Percentiles rank a stretch among this genome's conserved stretches.
Conservation (phyloP, 2,329 filamentous ascomycete species). For the Cordyceps fumosorosea region DNA sequence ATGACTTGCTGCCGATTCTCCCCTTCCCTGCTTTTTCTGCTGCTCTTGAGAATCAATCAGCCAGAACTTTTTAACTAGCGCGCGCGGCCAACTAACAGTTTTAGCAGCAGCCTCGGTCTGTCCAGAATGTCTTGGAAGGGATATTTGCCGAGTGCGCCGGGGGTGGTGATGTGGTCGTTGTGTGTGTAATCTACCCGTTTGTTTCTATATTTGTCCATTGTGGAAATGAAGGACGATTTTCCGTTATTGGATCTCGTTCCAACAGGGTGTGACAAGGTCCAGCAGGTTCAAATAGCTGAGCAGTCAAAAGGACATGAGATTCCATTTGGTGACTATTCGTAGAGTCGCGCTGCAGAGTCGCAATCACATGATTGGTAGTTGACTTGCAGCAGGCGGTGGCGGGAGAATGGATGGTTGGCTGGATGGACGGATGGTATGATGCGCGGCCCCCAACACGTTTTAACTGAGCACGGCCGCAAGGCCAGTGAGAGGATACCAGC, state of each 20-base stretch:
- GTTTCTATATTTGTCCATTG: background rate
- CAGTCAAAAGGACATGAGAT: no score
- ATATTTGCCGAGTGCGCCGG: background rate
- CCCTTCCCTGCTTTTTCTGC: background rate
- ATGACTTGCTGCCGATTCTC: background rate
- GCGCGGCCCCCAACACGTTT: slow-evolving; percentile 4
- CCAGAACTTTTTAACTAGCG: no score
- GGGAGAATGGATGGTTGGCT: background rate
- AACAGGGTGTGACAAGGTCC: no score
- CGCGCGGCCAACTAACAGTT: background rate
- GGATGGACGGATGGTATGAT: background rate
- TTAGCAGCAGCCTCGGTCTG: background rate
- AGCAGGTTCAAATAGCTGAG: no score
- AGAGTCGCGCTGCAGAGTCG: background rate
- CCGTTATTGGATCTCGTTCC: no score
- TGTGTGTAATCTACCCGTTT: background rate
- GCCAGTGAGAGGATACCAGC: no score
- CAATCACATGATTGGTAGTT: background rate
- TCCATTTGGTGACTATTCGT: no score
- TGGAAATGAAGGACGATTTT: background rate
- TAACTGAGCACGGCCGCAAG: no score
- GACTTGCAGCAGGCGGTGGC: background rate
- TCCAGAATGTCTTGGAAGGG: background rate
- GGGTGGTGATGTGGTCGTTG: background rate
- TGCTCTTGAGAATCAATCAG: no score